A percentile compares a stretch with the other conserved stretches of the same genome.
Evolutionary conservation across 345 rosid genomes (phyloP).

Genomic region (Lepidium didymum): DNA sequence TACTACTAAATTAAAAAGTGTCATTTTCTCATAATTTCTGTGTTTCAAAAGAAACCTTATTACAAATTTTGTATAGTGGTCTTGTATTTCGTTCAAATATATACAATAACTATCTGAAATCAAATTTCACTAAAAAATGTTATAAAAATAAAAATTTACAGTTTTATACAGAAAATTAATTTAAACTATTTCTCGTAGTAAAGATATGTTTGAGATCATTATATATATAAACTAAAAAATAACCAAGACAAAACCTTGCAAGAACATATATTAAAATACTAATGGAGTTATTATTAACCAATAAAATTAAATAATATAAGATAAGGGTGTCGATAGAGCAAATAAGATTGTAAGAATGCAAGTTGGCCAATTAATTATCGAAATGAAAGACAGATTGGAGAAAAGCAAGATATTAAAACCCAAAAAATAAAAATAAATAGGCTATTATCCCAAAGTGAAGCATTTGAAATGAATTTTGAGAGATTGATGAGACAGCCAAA

Average conservation of each 20-base stretch:
- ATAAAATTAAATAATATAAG: not conserved
- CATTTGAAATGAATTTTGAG: slow-evolving; percentile 6
- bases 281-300: not conserved
- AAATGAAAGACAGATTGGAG: not conserved
- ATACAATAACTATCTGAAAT: no score
- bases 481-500: slow-evolving; percentile 19
- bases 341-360: slow-evolving; percentile 8
- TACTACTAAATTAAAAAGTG: not conserved
- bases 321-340: not conserved
- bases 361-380: slow-evolving; percentile 20
- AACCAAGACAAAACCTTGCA: not conserved
- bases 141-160: no score
- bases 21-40: not conserved
- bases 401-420: slow-evolving; percentile 1
- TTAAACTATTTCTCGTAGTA: no score
- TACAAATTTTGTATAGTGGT: not conserved
- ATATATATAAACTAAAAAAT: not conserved
- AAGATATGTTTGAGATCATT: not conserved
- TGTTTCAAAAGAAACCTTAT: not conserved
- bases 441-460: not conserved
- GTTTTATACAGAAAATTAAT: no score
- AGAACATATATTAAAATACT: not conserved
- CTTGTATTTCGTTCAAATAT: no score
- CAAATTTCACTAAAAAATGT: no score
- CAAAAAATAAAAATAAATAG: not conserved